Conservation (phyloP, 495 filamentous ascomycete genomes). For the Corynascus novoguineensis region DNA sequence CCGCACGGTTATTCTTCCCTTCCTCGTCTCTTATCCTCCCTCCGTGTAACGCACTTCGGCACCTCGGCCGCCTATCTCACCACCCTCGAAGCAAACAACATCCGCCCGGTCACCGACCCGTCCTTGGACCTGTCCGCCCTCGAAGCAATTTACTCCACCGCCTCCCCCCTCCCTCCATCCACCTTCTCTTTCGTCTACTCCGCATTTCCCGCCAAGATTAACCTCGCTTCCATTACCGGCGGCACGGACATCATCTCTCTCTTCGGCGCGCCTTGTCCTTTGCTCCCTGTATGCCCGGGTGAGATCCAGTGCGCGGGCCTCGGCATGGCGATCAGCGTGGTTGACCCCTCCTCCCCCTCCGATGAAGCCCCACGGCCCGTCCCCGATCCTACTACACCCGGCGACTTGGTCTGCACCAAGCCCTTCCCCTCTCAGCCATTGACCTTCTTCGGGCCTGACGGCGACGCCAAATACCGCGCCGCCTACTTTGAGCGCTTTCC, state of each 20-base stretch:
- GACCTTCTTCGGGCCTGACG: constrained; percentile 71
- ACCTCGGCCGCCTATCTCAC: constrained; percentile 92
- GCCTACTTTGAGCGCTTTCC: constrained; percentile 84
- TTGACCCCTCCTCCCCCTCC: constrained; percentile 53
- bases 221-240: constrained; percentile 79
- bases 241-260: constrained; percentile 93
- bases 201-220: constrained; percentile 67
- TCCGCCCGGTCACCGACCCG: constrained; percentile 55
- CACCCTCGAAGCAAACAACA: constrained; percentile 72
- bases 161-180: constrained; percentile 82
- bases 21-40: constrained; percentile 37
- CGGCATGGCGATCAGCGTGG: constrained; percentile 82
- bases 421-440: constrained; percentile 90
- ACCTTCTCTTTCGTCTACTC: constrained; percentile 86
- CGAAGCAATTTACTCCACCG: constrained; percentile 85
- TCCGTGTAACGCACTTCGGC: constrained; percentile 78
- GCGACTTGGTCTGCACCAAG: constrained; percentile 83
- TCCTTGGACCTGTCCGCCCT: constrained; percentile 52
- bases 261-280: constrained; percentile 79
- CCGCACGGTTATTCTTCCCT: constrained; percentile 40
- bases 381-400: constrained; percentile 56
- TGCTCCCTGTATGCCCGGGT: constrained; percentile 78
- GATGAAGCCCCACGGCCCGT: constrained; percentile 35
- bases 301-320: constrained; percentile 89
- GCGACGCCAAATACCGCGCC: constrained; percentile 66